These are phyloP conservation scores for Postia placenta DNA, from an alignment of 768 basidiomycete genomes.

Conservation along the genomic window DNA sequence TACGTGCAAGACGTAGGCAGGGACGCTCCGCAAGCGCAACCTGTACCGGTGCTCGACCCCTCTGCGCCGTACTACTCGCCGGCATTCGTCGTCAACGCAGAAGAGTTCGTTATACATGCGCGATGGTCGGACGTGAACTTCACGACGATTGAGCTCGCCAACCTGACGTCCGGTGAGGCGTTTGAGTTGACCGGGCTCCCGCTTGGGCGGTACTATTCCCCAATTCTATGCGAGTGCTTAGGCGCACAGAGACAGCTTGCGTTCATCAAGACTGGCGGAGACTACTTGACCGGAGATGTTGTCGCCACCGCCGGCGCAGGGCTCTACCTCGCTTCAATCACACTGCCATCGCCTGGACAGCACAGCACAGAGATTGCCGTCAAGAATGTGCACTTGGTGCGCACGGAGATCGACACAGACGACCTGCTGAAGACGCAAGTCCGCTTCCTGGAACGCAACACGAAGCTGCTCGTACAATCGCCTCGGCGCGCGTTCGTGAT, in stretches of 20 bases:
- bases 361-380: slow-evolving; percentile 31
- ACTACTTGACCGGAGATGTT: slow-evolving; percentile 52
- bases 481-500: slow-evolving; percentile 41
- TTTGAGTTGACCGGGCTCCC: slow-evolving; percentile 54
- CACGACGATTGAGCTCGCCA: slow-evolving; percentile 59
- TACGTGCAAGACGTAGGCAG: slow-evolving; percentile 39
- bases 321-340: slow-evolving; percentile 58
- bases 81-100: slow-evolving; percentile 47
- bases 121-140: slow-evolving; percentile 65
- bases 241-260: slow-evolving; percentile 44
- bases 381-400: slow-evolving; percentile 43
- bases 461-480: slow-evolving; percentile 57
- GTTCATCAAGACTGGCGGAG: slow-evolving; percentile 58
- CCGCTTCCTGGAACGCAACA: slow-evolving; percentile 47
- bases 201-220: slow-evolving; percentile 58
- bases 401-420: slow-evolving; percentile 42
- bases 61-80: slow-evolving; percentile 57
- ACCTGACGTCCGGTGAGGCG: slow-evolving; percentile 36
- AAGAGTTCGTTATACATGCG: slow-evolving; percentile 52
- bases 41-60: slow-evolving; percentile 41
- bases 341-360: slow-evolving; percentile 33
- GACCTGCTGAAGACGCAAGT: slow-evolving; percentile 38
- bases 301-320: slow-evolving; percentile 60
- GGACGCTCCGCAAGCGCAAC: slow-evolving; percentile 22
- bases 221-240: slow-evolving; percentile 43